Percentiles rank a stretch among this genome's conserved stretches.
Evolutionary conservation across 257 asterid species (phyloP).

Genomic region (Ballota nigra): DNA sequence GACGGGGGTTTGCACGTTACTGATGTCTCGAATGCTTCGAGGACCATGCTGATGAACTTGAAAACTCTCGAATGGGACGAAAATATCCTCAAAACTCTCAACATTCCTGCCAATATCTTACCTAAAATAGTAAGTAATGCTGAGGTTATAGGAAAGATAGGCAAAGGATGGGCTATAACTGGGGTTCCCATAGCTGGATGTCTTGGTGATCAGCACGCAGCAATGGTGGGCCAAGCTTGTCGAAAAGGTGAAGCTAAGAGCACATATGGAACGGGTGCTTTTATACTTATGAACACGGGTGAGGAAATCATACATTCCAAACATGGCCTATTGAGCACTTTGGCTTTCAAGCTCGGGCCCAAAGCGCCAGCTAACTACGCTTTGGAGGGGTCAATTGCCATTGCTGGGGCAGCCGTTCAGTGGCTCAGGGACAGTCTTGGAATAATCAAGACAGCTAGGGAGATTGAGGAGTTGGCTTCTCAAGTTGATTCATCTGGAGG

Average conservation of each 20-base stretch:
- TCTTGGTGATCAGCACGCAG: conserved; percentile 98
- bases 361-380: conserved; percentile 84
- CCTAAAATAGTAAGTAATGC: conserved; percentile 81
- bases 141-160: conserved; percentile 66
- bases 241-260: conserved; percentile 88
- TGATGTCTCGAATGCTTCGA: conserved; percentile 85
- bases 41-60: conserved; percentile 95
- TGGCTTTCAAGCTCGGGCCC: conserved; percentile 90
- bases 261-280: conserved; percentile 94
- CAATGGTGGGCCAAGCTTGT: conserved; percentile 92
- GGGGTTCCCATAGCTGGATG: conserved; percentile 89
- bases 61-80: conserved; percentile 84
- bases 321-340: conserved; percentile 81
- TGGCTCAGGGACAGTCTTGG: conserved; percentile 97
- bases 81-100: conserved; percentile 42
- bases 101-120: conserved; percentile 46
- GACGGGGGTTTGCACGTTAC: conserved; percentile 74
- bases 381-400: conserved; percentile 95
- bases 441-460: conserved; percentile 70
- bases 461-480: conserved; percentile 79
- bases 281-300: conserved; percentile 83
- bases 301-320: conserved; percentile 57
- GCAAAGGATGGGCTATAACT: conserved; percentile 75
- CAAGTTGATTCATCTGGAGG: conserved; percentile 79
- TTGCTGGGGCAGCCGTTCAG: conserved; percentile 99